Base-by-base conservation (phyloP, 768 basidiomycete genomes). In the Daedalea quercina region DNA sequence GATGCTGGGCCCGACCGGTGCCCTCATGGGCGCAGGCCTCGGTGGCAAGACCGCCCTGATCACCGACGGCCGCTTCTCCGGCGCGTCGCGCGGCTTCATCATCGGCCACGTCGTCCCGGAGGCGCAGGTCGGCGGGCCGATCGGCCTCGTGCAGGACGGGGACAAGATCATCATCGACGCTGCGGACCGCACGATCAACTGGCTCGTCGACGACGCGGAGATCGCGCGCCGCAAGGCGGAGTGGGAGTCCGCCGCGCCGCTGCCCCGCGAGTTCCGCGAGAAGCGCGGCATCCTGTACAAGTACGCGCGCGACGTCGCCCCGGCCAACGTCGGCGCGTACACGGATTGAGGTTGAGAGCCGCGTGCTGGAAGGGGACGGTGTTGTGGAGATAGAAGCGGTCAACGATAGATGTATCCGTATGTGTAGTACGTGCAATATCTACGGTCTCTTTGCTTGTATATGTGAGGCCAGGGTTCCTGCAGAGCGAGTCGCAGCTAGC, bases 11-110 rank as follows among this genome's bases (percentile, higher is more conserved):
- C 90, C 90, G 1, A 93, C 92, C 9, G 87, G 79, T 28, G 90
- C 90, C 9, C 75, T 94, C 54, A 84, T 90, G 63, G 91, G 91
- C 20, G 90, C 90, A 44, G 90, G 91, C 24, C 74, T 94, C 23
- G 81, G 85, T 41, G 78, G 79, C 44, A 82, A 82, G 28, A 90
- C 87, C 2, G 87, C 87, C 1, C 75, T 94, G 47, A 84, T 94
- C 58, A 94, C 91, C 0, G 91, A 94, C 64, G 91, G 91, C 46
- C 81, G 91, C 17, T 94, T 94, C 76, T 89, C 87, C 19, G 91
- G 91, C 15, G 91, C 90, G 2, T 87, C 79, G 7, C 73, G 78
- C 41, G 82, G 82, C 7, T 83, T 82, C 66, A 79, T 81, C 64
- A 80, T 81, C 52, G 79, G 81, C 33, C 80, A 84, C 54, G 74